phyloP scores from a whole-genome alignment of 2,329 filamentous ascomycete species.

The Trichoderma sp. region DNA sequence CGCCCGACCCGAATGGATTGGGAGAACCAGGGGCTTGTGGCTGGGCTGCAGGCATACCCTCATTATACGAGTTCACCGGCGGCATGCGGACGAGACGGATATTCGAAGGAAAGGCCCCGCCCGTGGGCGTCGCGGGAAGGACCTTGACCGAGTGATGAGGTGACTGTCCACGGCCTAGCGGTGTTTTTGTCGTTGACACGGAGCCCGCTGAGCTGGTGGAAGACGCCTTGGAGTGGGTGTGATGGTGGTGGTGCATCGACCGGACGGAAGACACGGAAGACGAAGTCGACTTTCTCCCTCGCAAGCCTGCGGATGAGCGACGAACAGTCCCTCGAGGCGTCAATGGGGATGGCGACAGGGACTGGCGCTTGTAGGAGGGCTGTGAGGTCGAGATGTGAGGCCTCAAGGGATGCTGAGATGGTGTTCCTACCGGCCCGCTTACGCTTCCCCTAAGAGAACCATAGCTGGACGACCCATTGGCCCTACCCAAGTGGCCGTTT shows the following conservation, averaged over 20 bases:
- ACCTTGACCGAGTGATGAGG: conserved; percentile 93
- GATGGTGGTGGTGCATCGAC: conserved; percentile 83
- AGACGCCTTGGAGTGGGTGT: conserved; percentile 90
- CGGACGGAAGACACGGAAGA: conserved; percentile 92
- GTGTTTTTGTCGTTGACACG: conserved; percentile 69
- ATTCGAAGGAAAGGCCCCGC: conserved; percentile 75
- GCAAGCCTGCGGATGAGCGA: conserved; percentile 77
- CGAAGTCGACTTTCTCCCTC: conserved; percentile 92
- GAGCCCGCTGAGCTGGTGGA: conserved; percentile 84
- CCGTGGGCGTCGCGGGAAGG: conserved; percentile 84
- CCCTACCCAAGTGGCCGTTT: conserved; percentile 51
- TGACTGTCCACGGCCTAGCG: conserved; percentile 65
- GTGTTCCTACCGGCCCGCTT: conserved; percentile 36
- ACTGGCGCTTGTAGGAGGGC: conserved; percentile 71
- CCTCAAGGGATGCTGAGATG: conserved; percentile 37
- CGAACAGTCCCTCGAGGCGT: conserved; percentile 87
- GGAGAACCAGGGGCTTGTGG: conserved; percentile 54
- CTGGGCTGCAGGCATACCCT: conserved; percentile 54
- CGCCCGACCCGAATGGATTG: conserved; percentile 60
- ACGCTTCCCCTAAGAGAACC: conserved; percentile 32
- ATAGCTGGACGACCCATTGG: conserved; percentile 31
- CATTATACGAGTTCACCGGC: conserved; percentile 58
- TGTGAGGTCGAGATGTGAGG: conserved; percentile 41
- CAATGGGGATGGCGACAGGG: conserved; percentile 80
- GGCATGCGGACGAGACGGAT: conserved; percentile 75